Conservation (phyloP, 2,329 filamentous ascomycete species). For the Arthrobotrys iridis region DNA sequence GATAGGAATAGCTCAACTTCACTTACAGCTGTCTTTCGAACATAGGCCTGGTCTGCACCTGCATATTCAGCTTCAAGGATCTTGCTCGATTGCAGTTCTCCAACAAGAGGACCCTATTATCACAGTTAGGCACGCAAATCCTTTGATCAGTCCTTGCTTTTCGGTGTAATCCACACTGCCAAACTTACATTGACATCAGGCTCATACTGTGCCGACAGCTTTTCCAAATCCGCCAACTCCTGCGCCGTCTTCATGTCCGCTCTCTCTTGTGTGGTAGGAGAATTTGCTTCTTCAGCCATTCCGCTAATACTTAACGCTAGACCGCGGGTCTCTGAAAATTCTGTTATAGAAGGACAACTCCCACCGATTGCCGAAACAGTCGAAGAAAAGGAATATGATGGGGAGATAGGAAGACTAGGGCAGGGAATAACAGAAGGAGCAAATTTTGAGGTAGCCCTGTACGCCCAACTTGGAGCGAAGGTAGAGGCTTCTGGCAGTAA, state of each 20-base stretch:
- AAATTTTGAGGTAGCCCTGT: background rate
- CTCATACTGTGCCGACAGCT: slow-evolving; percentile 56
- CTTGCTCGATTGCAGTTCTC: slow-evolving; percentile 78
- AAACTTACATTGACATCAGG: slow-evolving; percentile 54
- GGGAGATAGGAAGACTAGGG: background rate
- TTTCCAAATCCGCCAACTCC: slow-evolving; percentile 55
- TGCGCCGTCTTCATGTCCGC: slow-evolving; percentile 45
- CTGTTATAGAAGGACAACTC: background rate
- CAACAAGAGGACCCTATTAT: slow-evolving; percentile 80
- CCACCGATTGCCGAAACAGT: background rate
- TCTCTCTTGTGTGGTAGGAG: slow-evolving; percentile 1
- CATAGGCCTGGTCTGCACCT: slow-evolving; percentile 83
- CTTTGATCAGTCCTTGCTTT: background rate
- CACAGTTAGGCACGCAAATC: no score
- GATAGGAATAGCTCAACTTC: slow-evolving; percentile 39
- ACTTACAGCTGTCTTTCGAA: slow-evolving; percentile 85
- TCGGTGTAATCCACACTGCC: no score
- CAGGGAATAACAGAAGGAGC: background rate
- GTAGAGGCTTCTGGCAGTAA: slow-evolving; percentile 1
- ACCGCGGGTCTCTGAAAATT: background rate
- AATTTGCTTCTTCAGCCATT: slow-evolving; percentile 39
- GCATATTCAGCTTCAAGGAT: slow-evolving; percentile 86
- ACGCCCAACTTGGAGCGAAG: slow-evolving; percentile 9
- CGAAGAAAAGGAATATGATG: background rate
- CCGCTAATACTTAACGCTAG: background rate